Conservation (phyloP, 2,329 filamentous ascomycete genomes). For the Blastomyces silverae region DNA sequence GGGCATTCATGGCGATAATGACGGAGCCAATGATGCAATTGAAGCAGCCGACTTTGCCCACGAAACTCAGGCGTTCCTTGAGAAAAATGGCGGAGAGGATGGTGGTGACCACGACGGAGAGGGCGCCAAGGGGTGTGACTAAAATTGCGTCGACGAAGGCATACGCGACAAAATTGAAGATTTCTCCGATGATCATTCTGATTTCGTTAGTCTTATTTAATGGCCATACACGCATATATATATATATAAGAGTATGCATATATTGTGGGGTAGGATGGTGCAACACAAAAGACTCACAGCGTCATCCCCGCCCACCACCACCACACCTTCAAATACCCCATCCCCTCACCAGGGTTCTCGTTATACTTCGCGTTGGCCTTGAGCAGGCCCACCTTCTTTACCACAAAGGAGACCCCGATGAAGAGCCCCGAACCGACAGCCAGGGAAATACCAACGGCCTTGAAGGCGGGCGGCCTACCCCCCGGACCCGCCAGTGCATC, state of each 20-base stretch:
- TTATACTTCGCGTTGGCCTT: slow-evolving; percentile 95
- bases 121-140: slow-evolving; percentile 82
- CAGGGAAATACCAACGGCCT: slow-evolving; percentile 76
- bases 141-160: slow-evolving; percentile 94
- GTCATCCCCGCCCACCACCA: slow-evolving; percentile 77
- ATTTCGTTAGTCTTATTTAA: slow-evolving; percentile 36
- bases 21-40: slow-evolving; percentile 89
- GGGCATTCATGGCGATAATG: slow-evolving; percentile 90
- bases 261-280: background rate
- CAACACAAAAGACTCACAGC: background rate
- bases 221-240: background rate
- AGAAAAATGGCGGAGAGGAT: slow-evolving; percentile 89
- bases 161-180: slow-evolving; percentile 96
- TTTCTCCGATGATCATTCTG: slow-evolving; percentile 92
- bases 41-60: slow-evolving; percentile 94
- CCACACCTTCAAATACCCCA: slow-evolving; percentile 89
- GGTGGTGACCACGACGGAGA: slow-evolving; percentile 88
- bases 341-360: slow-evolving; percentile 90
- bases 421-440: slow-evolving; percentile 84
- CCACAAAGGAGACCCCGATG: slow-evolving; percentile 88
- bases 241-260: background rate
- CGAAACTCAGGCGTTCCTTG: slow-evolving; percentile 89
- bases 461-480: slow-evolving; percentile 58
- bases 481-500: slow-evolving; percentile 22
- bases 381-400: slow-evolving; percentile 89